Evolutionary conservation across 2,329 filamentous ascomycete species (phyloP).

Genomic region (Xylariaceae sp.): DNA sequence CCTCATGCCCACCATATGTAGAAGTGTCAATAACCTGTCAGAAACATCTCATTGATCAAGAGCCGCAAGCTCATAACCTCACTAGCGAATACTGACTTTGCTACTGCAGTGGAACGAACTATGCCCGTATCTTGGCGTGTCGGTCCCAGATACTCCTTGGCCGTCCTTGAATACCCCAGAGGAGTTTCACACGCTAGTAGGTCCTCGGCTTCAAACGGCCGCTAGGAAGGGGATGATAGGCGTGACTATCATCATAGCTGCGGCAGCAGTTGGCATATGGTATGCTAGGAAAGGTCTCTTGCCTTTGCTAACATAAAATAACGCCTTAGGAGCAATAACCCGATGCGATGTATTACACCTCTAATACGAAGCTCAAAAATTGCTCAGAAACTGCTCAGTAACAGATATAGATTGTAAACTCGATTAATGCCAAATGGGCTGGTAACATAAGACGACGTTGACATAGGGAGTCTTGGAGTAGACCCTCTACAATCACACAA

Average conservation of each 20-base stretch:
- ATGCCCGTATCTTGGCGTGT: conserved; percentile 37
- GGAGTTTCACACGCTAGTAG: conserved; percentile 30
- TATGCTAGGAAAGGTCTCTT: conserved; percentile 26
- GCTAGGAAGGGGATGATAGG: conserved; percentile 38
- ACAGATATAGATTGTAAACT: background rate
- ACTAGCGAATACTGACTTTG: background rate
- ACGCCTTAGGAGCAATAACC: background rate
- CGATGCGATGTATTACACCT: background rate
- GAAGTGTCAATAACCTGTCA: background rate
- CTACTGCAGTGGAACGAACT: conserved; percentile 34
- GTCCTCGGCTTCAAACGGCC: conserved; percentile 37
- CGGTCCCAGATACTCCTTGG: conserved; percentile 34
- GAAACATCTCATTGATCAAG: background rate
- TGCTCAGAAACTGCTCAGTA: background rate
- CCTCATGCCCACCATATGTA: too few species aligned
- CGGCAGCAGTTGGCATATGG: conserved; percentile 32
- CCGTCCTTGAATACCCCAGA: conserved; percentile 36
- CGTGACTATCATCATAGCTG: conserved; percentile 30
- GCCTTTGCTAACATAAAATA: conserved; percentile 10
- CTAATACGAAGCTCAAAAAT: background rate
- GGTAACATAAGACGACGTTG: too few species aligned
- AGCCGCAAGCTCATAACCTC: too few species aligned
- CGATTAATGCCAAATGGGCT: too few species aligned
- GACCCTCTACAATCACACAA: too few species aligned
- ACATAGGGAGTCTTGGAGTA: too few species aligned